Conservation (phyloP, 1,139 yeast genomes). For the Protomyces arabidopsidicola region DNA sequence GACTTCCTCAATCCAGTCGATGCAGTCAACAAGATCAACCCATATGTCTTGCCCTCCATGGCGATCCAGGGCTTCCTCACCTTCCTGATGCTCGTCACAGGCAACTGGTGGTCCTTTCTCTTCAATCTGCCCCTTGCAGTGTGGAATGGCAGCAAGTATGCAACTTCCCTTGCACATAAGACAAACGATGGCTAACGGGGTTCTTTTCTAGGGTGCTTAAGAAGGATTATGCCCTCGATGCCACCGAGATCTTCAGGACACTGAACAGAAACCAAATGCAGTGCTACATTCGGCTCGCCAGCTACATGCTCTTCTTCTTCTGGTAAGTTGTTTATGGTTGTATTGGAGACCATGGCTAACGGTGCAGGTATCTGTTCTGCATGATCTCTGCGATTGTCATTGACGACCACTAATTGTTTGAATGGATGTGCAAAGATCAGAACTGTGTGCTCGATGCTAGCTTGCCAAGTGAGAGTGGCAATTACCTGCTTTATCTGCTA, state of each 20-base stretch:
- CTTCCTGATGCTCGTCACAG: constrained; percentile 69
- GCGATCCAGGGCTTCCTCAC: constrained; percentile 73
- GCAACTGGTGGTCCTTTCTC: constrained; percentile 88
- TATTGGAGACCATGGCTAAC: no score
- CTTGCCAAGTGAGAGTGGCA: no score
- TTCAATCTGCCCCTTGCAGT: constrained; percentile 82
- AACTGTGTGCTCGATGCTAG: no score
- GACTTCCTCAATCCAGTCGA: constrained; percentile 97
- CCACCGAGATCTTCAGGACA: constrained; percentile 96
- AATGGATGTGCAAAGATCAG: no score
- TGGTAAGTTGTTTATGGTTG: constrained; percentile 1
- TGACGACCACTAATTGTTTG: constrained; percentile 39
- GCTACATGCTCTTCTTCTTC: constrained; percentile 16
- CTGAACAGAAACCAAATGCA: constrained; percentile 89
- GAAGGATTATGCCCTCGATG: constrained; percentile 85
- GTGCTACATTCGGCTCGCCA: constrained; percentile 44
- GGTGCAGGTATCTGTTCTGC: constrained; percentile 30
- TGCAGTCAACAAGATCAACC: constrained; percentile 85
- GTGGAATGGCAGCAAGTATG: constrained; percentile 67
- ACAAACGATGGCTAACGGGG: background rate
- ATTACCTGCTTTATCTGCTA: no score
- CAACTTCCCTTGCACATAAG: constrained; percentile 34
- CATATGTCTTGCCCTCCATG: constrained; percentile 85
- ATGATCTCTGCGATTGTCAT: constrained; percentile 94
- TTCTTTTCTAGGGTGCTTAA: constrained; percentile 36